Percentiles rank a stretch among this genome's conserved stretches.
These are phyloP conservation scores for Cryptosporidium xiaoi DNA, from an alignment of 169 alveolate species.

Conservation along the genomic window DNA sequence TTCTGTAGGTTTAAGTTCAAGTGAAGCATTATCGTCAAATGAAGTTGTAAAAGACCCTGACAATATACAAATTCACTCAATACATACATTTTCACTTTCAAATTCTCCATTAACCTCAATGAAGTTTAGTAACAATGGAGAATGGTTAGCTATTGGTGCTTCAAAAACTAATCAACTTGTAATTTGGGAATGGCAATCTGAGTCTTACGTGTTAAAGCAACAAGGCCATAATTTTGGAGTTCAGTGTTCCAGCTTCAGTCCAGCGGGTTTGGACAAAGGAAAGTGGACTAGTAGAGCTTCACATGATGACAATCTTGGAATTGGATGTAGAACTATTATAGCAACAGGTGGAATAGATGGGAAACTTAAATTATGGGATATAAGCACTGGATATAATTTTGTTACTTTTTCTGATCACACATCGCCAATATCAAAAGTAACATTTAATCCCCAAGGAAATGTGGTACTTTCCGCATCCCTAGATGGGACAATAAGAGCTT, in stretches of 20 bases:
- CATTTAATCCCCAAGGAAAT: conserved; percentile 92
- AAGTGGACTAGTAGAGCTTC: conserved; percentile 53
- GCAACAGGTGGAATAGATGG: conserved; percentile 99
- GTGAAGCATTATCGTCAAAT: neutral
- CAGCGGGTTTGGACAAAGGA: conserved; percentile 41
- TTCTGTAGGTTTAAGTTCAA: conserved; percentile 7
- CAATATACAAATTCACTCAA: neutral
- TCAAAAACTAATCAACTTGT: conserved; percentile 89
- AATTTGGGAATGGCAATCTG: conserved; percentile 99
- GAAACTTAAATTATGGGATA: conserved; percentile 95
- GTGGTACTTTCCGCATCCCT: conserved; percentile 94
- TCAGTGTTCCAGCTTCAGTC: conserved; percentile 47
- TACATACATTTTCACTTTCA: conserved; percentile 62
- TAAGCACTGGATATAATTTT: conserved; percentile 92
- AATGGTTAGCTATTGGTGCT: conserved; percentile 91
- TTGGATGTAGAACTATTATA: conserved; percentile 88
- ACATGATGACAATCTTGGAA: conserved; percentile 80
- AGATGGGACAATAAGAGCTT: conserved; percentile 99
- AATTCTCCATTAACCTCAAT: conserved; percentile 48
- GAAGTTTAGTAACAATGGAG: conserved; percentile 84
- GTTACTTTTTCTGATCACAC: conserved; percentile 95
- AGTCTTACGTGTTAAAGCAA: conserved; percentile 95
- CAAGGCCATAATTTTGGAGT: conserved; percentile 92
- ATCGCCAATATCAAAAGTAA: conserved; percentile 91
- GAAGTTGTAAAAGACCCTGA: neutral